Evolutionary conservation across 345 rosid genomes (phyloP).

Genomic region (Populus euphratica): DNA sequence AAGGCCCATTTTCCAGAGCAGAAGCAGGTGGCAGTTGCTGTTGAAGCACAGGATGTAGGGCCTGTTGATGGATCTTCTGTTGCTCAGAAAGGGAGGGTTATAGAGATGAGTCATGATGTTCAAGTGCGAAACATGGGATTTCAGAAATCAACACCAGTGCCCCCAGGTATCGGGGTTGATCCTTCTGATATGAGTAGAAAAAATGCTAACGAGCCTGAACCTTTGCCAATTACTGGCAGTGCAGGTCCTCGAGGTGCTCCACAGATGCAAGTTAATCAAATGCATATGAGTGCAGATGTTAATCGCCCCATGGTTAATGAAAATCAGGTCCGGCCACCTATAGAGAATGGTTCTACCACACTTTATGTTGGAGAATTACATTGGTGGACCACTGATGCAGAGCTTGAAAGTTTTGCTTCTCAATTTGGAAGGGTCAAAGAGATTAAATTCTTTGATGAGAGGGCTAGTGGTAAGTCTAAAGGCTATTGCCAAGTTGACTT

Average conservation of each 20-base stretch:
- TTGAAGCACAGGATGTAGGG: conserved; percentile 47
- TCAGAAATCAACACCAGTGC: conserved; percentile 45
- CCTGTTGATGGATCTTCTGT: conserved; percentile 44
- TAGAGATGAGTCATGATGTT: conserved; percentile 36
- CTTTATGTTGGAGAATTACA: conserved; percentile 75
- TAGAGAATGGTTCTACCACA: conserved; percentile 70
- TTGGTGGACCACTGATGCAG: conserved; percentile 95
- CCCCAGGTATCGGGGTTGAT: conserved; percentile 31
- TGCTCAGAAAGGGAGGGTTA: conserved; percentile 38
- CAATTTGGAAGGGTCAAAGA: conserved; percentile 80
- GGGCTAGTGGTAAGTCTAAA: conserved; percentile 86
- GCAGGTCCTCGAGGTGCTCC: conserved; percentile 48
- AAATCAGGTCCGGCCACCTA: conserved; percentile 53
- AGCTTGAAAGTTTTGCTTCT: conserved; percentile 60
- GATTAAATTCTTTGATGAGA: conserved; percentile 80
- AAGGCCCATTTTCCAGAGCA: conserved; percentile 29
- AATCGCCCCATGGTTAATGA: conserved; percentile 34
- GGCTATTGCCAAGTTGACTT: conserved; percentile 89
- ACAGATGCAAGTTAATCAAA: conserved; percentile 54
- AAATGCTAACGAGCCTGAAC: conserved; percentile 42
- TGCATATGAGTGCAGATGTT: conserved; percentile 31
- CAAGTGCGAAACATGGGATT: conserved; percentile 44
- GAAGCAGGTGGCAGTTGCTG: conserved; percentile 25
- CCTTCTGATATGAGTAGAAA: conserved; percentile 49
- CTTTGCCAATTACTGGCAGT: conserved; percentile 43